Evolutionary conservation across 371 early-diverging fungal species (phyloP).

Genomic region (Umbelopsis sp.): DNA sequence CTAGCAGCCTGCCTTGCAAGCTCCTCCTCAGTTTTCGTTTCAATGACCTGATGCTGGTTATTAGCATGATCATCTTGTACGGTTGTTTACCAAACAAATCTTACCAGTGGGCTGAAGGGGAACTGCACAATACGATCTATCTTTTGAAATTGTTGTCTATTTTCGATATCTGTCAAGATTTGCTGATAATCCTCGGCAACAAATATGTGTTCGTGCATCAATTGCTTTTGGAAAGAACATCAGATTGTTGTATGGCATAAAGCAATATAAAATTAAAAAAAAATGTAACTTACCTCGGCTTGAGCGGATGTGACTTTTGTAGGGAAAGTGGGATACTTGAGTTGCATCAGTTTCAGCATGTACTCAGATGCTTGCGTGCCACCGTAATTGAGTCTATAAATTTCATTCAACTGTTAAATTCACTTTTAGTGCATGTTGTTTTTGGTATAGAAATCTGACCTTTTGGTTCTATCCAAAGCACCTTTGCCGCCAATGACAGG

Average conservation of each 20-base stretch:
- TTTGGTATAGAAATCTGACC: conserved; percentile 37
- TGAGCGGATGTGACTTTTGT: conserved; percentile 77
- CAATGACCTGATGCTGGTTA: conserved; percentile 40
- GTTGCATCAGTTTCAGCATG: conserved; percentile 84
- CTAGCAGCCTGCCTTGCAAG: conserved; percentile 72
- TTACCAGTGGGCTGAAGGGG: conserved; percentile 69
- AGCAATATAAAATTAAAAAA: not conserved
- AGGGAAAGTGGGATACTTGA: conserved; percentile 90
- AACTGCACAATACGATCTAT: conserved; percentile 75
- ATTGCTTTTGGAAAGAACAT: conserved; percentile 37
- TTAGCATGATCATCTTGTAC: not conserved
- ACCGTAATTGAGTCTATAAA: conserved; percentile 65
- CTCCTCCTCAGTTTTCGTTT: conserved; percentile 83
- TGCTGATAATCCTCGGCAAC: conserved; percentile 78
- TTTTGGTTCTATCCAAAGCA: conserved; percentile 60
- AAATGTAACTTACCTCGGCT: conserved; percentile 58
- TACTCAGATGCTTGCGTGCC: conserved; percentile 78
- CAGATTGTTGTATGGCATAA: not conserved
- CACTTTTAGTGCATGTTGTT: not conserved
- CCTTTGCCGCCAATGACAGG: conserved; percentile 71
- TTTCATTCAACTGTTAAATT: not conserved
- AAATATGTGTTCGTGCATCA: conserved; percentile 68
- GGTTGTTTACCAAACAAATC: not conserved
- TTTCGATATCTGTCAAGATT: conserved; percentile 59
- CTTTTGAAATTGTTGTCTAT: conserved; percentile 55